Conservation (phyloP, 371 early-diverging fungal genomes). For the Neoconidiobolus thromboides region DNA sequence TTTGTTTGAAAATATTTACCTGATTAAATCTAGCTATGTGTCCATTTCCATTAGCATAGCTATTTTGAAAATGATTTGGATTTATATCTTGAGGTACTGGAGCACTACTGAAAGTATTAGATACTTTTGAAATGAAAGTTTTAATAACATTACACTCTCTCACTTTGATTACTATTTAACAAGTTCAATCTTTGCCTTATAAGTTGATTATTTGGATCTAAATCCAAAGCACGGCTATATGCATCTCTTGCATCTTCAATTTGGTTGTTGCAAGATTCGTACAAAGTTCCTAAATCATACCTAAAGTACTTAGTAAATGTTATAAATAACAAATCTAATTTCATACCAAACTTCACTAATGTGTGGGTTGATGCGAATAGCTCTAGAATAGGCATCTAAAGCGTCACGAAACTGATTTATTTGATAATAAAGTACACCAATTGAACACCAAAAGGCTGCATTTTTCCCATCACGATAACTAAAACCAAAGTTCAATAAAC, state of each 20-base stretch:
- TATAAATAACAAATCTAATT: neutral
- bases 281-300: slow-evolving; percentile 82
- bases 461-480: slow-evolving; percentile 77
- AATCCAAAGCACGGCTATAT: slow-evolving; percentile 78
- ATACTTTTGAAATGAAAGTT: neutral
- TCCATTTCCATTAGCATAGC: neutral
- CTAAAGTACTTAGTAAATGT: neutral
- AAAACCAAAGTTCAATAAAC: neutral
- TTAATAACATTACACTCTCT: neutral
- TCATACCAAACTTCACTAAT: slow-evolving; percentile 89
- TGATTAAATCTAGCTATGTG: neutral
- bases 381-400: slow-evolving; percentile 89
- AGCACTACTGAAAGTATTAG: slow-evolving; percentile 16
- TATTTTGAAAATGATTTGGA: slow-evolving; percentile 14
- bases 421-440: slow-evolving; percentile 93
- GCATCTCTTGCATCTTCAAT: slow-evolving; percentile 93
- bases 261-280: slow-evolving; percentile 96
- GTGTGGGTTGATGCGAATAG: slow-evolving; percentile 82
- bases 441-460: slow-evolving; percentile 96
- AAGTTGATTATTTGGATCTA: slow-evolving; percentile 65
- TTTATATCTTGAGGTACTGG: slow-evolving; percentile 42
- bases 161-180: slow-evolving; percentile 18
- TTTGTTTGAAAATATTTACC: neutral
- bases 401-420: slow-evolving; percentile 91
- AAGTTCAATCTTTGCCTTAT: slow-evolving; percentile 60